Evolutionary conservation across 768 basidiomycete species (phyloP).

Genomic region (Sutorius australiensis): DNA sequence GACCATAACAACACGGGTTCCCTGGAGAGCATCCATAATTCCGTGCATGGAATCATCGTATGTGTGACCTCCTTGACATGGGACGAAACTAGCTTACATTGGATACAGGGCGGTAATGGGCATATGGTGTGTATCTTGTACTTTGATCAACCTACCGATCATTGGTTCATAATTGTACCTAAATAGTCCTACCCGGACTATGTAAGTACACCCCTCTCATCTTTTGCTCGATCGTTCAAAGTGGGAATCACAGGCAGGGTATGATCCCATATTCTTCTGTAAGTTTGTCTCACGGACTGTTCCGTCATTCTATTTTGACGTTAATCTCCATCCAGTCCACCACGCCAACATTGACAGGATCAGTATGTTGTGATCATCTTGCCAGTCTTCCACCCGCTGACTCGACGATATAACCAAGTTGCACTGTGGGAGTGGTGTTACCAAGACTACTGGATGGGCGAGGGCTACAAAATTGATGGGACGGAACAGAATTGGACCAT

Average conservation of each 20-base stretch:
- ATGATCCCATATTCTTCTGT: slow-evolving; percentile 28
- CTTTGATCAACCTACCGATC: background rate
- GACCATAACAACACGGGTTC: slow-evolving; percentile 13
- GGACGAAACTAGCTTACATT: background rate
- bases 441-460: slow-evolving; percentile 26
- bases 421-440: slow-evolving; percentile 33
- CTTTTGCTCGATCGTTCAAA: background rate
- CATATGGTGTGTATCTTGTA: slow-evolving; percentile 21
- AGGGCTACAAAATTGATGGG: slow-evolving; percentile 16
- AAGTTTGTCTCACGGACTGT: background rate
- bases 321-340: slow-evolving; percentile 17
- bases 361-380: slow-evolving; percentile 6
- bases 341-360: slow-evolving; percentile 25
- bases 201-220: slow-evolving; percentile 7
- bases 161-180: background rate
- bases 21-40: slow-evolving; percentile 22
- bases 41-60: slow-evolving; percentile 18
- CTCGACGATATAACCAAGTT: slow-evolving; percentile 5
- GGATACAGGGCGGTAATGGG: slow-evolving; percentile 23
- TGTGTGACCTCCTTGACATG: background rate
- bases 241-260: slow-evolving; percentile 15
- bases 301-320: background rate
- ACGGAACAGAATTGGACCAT: slow-evolving; percentile 20
- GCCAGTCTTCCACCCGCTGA: background rate
- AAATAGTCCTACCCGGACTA: slow-evolving; percentile 22